Percentiles rank a stretch among this genome's conserved stretches.
These are phyloP conservation scores for Wickerhamomyces sp. DNA, from an alignment of 1,139 yeast species.

Conservation along the genomic window DNA sequence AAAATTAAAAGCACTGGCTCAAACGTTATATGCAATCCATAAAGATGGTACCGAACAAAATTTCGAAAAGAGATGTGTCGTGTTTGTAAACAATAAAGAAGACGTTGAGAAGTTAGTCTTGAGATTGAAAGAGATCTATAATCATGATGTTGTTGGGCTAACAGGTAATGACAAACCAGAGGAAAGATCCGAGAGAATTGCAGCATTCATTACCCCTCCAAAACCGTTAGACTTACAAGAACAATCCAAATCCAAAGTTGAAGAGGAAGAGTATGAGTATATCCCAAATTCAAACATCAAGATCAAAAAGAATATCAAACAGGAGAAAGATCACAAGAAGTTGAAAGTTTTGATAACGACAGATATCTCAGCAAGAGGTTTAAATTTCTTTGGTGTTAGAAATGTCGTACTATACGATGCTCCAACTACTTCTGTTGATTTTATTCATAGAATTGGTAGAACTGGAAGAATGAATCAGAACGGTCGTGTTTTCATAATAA, in stretches of 20 bases:
- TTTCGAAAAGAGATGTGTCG: conserved; percentile 71
- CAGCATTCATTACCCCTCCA: conserved; percentile 58
- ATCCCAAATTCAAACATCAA: conserved; percentile 14
- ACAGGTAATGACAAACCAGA: conserved; percentile 59
- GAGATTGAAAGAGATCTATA: conserved; percentile 46
- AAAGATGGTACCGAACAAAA: conserved; percentile 81
- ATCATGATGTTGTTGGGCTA: conserved; percentile 58
- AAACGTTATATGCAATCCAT: conserved; percentile 79
- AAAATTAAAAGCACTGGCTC: conserved; percentile 78
- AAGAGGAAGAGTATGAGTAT: conserved; percentile 19
- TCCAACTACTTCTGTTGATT: conserved; percentile 79
- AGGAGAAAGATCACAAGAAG: conserved; percentile 20
- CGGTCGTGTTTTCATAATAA: conserved; percentile 80
- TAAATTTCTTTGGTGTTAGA: conserved; percentile 77
- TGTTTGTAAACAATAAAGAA: conserved; percentile 76
- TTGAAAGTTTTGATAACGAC: conserved; percentile 78
- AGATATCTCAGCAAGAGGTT: conserved; percentile 84
- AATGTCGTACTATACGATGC: conserved; percentile 82
- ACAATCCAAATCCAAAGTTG: conserved; percentile 12
- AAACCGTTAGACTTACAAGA: conserved; percentile 28
- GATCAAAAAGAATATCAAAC: conserved; percentile 2
- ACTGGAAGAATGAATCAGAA: conserved; percentile 90
- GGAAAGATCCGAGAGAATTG: conserved; percentile 52
- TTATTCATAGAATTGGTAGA: conserved; percentile 89
- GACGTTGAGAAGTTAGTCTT: conserved; percentile 54